phyloP scores from a whole-genome alignment of 345 rosid genomes.

The Garcia nutans region DNA sequence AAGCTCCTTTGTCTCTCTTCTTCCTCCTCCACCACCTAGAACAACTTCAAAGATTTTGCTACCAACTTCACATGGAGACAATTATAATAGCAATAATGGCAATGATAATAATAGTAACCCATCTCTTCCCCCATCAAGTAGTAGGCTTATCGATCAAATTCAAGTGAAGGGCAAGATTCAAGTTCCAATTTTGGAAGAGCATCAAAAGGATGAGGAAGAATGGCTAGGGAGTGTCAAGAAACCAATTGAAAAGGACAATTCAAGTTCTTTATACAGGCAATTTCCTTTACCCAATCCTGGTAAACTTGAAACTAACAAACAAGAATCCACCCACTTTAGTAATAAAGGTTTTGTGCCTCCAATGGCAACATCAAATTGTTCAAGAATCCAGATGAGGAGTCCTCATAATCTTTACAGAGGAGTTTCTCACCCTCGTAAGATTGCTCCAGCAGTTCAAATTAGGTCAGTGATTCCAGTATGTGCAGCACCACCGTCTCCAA shows the following conservation, averaged over 20 bases:
- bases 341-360: constrained; percentile 22
- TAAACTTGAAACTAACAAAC: constrained; percentile 7
- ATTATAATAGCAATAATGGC: no score
- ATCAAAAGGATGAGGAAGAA: constrained; percentile 35
- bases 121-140: constrained; percentile 8
- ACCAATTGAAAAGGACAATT: constrained; percentile 26
- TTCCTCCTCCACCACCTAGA: constrained; percentile 52
- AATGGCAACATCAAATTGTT: constrained; percentile 4
- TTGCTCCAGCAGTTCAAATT: constrained; percentile 70
- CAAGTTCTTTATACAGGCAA: constrained; percentile 24
- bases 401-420: constrained; percentile 27
- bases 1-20: constrained; percentile 46
- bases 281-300: constrained; percentile 6
- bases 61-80: constrained; percentile 9
- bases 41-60: constrained; percentile 46
- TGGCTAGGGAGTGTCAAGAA: constrained; percentile 31
- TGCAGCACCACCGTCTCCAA: constrained; percentile 52
- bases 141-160: constrained; percentile 1
- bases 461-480: constrained; percentile 81
- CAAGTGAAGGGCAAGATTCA: constrained; percentile 21
- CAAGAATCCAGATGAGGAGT: constrained; percentile 14
- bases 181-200: constrained; percentile 16
- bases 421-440: constrained; percentile 30
- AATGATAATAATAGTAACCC: not conserved
- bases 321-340: constrained; percentile 13